These are phyloP conservation scores for Corchorus capsularis DNA, from an alignment of 345 rosid genomes.

Conservation along the genomic window DNA sequence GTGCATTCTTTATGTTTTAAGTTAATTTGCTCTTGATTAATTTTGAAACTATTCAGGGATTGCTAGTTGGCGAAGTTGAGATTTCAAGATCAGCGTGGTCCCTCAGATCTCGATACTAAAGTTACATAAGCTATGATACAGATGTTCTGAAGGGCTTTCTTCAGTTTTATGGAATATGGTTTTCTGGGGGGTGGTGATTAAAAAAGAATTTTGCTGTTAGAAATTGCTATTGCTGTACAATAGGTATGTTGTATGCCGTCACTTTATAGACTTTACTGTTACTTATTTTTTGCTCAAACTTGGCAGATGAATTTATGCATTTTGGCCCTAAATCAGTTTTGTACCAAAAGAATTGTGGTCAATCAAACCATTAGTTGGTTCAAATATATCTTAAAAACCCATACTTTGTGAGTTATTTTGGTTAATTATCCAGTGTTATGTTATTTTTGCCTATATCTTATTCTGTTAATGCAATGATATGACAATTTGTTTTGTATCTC, in stretches of 20 bases:
- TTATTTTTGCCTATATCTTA: background rate
- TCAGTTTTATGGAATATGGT: slow-evolving; percentile 16
- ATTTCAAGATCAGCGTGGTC: slow-evolving; percentile 14
- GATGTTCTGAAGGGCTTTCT: slow-evolving; percentile 16
- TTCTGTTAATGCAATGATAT: background rate
- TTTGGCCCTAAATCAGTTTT: background rate
- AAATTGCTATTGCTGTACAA: slow-evolving; percentile 15
- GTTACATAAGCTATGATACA: slow-evolving; percentile 1
- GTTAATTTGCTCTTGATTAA: background rate
- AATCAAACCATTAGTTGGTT: slow-evolving; percentile 5
- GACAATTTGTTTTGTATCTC: background rate
- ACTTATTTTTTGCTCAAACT: background rate
- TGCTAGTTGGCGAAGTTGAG: slow-evolving; percentile 14
- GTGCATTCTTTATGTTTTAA: background rate
- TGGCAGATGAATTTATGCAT: slow-evolving; percentile 11
- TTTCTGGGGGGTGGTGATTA: slow-evolving; percentile 22
- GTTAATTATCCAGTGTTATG: too few relatives aligned
- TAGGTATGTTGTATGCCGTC: slow-evolving; percentile 24
- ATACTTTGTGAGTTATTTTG: background rate
- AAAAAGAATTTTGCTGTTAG: slow-evolving; percentile 23
- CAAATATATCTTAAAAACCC: background rate
- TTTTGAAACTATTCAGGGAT: slow-evolving; percentile 22
- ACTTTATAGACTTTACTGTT: background rate
- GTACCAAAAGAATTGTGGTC: background rate
- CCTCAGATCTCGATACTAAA: slow-evolving; percentile 10